Evolutionary conservation across 192 early-diverging fungal genomes (phyloP).

Genomic region (Entophlyctis helioformis): DNA sequence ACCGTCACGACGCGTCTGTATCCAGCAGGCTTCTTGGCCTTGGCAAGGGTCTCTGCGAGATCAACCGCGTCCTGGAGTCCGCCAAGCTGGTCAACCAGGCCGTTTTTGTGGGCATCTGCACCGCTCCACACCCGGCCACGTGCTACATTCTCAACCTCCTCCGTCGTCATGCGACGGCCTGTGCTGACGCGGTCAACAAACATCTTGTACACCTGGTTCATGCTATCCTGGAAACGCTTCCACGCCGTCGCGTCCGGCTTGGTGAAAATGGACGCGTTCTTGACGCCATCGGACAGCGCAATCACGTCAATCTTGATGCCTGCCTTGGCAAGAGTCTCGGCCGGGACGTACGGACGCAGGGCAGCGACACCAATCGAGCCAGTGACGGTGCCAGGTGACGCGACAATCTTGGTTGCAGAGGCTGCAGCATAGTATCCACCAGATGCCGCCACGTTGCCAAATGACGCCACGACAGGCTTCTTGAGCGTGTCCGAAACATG

Average conservation of each 20-base stretch:
- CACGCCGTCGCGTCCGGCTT: constrained; percentile 32
- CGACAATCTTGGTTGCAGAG: constrained; percentile 44
- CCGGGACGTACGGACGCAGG: constrained; percentile 37
- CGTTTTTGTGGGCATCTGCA: constrained; percentile 34
- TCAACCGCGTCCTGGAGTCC: constrained; percentile 25
- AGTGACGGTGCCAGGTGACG: constrained; percentile 52
- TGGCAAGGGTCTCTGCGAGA: constrained; percentile 9
- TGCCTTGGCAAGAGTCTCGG: constrained; percentile 39
- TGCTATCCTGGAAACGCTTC: constrained; percentile 28
- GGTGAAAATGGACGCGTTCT: constrained; percentile 28
- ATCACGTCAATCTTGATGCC: constrained; percentile 51
- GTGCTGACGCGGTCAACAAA: constrained; percentile 44
- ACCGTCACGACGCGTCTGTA: no score
- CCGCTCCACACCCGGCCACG: constrained; percentile 57
- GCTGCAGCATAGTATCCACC: constrained; percentile 48
- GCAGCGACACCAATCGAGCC: constrained; percentile 64
- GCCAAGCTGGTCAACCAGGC: constrained; percentile 55
- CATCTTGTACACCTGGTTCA: constrained; percentile 38
- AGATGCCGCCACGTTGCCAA: constrained; percentile 34
- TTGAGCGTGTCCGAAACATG: constrained; percentile 34
- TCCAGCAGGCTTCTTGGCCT: not conserved
- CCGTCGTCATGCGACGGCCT: constrained; percentile 35
- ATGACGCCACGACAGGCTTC: constrained; percentile 57
- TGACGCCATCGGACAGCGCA: constrained; percentile 32
- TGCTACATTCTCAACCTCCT: constrained; percentile 41